Conservation (phyloP, 164 flowering plant genomes). For the Chimonanthus salicifolius region DNA sequence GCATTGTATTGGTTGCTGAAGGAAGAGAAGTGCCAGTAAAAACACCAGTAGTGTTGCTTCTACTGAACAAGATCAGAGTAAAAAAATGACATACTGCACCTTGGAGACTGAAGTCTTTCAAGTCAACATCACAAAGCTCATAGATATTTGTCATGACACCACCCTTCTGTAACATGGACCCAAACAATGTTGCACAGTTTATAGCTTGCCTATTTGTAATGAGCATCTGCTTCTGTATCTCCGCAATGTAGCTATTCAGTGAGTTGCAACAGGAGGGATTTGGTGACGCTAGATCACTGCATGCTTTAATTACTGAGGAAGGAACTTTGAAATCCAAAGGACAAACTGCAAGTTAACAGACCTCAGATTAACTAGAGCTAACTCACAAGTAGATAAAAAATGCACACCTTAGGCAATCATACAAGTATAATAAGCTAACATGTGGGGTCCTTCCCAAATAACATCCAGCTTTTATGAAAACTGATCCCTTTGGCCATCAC, state of each 20-base stretch:
- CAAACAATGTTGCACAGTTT: slow-evolving; percentile 73
- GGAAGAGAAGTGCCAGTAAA: neutral
- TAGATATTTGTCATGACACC: slow-evolving; percentile 83
- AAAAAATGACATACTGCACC: slow-evolving; percentile 30
- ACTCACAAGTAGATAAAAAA: neutral
- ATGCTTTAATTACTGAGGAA: slow-evolving; percentile 63
- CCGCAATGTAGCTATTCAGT: slow-evolving; percentile 66
- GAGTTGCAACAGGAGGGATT: slow-evolving; percentile 92
- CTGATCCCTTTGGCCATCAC: no score
- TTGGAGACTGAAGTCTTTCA: slow-evolving; percentile 94
- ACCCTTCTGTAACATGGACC: slow-evolving; percentile 68
- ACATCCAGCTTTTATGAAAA: no score
- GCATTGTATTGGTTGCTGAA: slow-evolving; percentile 18
- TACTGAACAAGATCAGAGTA: neutral
- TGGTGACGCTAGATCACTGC: slow-evolving; percentile 62
- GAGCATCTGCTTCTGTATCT: slow-evolving; percentile 81
- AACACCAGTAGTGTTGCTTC: neutral
- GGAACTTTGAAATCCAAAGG: slow-evolving; percentile 80
- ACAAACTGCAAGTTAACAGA: slow-evolving; percentile 50
- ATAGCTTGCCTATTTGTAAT: slow-evolving; percentile 94
- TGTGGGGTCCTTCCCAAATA: no score
- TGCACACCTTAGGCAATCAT: no score
- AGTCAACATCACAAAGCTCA: slow-evolving; percentile 93
- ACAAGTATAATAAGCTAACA: no score
- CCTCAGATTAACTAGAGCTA: neutral